phyloP scores from a whole-genome alignment of 2,329 filamentous ascomycete species.

The Ceratocystis ficicola region DNA sequence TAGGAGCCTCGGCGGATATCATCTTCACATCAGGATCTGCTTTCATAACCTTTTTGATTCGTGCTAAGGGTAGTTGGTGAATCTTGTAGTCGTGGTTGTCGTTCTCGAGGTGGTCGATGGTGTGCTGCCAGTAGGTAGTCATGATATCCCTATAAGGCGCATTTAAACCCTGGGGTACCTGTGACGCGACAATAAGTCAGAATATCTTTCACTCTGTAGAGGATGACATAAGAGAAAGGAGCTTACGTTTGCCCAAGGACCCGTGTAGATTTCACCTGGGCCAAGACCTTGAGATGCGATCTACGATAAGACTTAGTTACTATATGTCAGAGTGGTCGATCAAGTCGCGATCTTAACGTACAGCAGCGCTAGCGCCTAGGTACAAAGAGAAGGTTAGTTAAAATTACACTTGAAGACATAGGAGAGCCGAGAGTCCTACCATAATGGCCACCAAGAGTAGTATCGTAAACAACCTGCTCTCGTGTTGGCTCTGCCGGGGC shows the following conservation, averaged over 20 bases:
- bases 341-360: slow-evolving; percentile 25
- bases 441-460: slow-evolving; percentile 63
- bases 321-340: background rate
- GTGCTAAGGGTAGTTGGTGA: slow-evolving; percentile 88
- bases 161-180: slow-evolving; percentile 91
- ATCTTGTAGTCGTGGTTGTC: slow-evolving; percentile 98
- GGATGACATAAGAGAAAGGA: background rate
- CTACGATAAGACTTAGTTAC: slow-evolving; percentile 33
- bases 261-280: slow-evolving; percentile 86
- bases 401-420: background rate
- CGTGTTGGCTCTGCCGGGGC: slow-evolving; percentile 40
- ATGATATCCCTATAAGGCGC: slow-evolving; percentile 93
- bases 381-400: slow-evolving; percentile 6
- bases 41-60: slow-evolving; percentile 99
- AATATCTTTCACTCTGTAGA: background rate
- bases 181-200: slow-evolving; percentile 18
- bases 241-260: slow-evolving; percentile 85
- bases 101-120: slow-evolving; percentile 85
- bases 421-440: slow-evolving; percentile 36
- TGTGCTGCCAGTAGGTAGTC: slow-evolving; percentile 98
- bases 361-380: slow-evolving; percentile 38
- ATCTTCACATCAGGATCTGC: slow-evolving; percentile 98
- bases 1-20: slow-evolving; percentile 97
- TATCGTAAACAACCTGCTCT: slow-evolving; percentile 57
- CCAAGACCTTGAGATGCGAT: slow-evolving; percentile 79